phyloP scores from a whole-genome alignment of 2,329 filamentous ascomycete genomes.

The Fusarium sulawesiense region DNA sequence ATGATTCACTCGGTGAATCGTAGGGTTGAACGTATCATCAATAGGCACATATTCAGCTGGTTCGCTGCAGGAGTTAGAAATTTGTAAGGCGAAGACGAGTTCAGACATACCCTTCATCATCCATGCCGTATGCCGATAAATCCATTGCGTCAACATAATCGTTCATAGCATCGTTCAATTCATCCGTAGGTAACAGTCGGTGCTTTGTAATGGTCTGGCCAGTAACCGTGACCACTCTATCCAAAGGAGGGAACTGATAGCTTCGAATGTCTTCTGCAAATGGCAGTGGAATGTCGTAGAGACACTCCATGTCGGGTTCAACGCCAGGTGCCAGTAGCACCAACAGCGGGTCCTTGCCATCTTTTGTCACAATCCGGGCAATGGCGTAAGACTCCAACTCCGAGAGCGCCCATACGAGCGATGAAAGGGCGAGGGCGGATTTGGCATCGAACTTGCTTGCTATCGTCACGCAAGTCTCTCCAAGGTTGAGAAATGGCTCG shows the following conservation, averaged over 20 bases:
- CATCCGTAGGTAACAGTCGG: conserved; percentile 80
- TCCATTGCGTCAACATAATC: conserved; percentile 96
- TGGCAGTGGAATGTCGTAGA: conserved; percentile 90
- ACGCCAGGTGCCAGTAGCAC: conserved; percentile 84
- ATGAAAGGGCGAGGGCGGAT: conserved; percentile 85
- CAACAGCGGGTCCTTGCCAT: conserved; percentile 80
- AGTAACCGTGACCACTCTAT: conserved; percentile 87
- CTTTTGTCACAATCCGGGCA: conserved; percentile 85
- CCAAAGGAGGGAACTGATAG: conserved; percentile 93
- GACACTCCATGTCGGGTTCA: conserved; percentile 81
- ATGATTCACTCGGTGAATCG: conserved; percentile 89
- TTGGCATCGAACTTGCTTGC: conserved; percentile 83
- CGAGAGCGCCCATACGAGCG: conserved; percentile 86
- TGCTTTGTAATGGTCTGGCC: conserved; percentile 85
- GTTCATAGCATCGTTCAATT: conserved; percentile 84
- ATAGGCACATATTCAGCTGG: conserved; percentile 77
- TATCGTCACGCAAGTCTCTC: conserved; percentile 80
- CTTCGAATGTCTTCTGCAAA: conserved; percentile 91
- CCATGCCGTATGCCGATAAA: conserved; percentile 74
- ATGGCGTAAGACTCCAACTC: conserved; percentile 89
- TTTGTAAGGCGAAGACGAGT: not conserved
- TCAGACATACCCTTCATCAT: conserved; percentile 76
- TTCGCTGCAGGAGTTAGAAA: conserved; percentile 49
- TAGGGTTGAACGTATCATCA: conserved; percentile 85
- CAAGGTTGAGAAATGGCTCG: conserved; percentile 86